Conservation (phyloP, 345 rosid genomes). For the Passiflora organensis region DNA sequence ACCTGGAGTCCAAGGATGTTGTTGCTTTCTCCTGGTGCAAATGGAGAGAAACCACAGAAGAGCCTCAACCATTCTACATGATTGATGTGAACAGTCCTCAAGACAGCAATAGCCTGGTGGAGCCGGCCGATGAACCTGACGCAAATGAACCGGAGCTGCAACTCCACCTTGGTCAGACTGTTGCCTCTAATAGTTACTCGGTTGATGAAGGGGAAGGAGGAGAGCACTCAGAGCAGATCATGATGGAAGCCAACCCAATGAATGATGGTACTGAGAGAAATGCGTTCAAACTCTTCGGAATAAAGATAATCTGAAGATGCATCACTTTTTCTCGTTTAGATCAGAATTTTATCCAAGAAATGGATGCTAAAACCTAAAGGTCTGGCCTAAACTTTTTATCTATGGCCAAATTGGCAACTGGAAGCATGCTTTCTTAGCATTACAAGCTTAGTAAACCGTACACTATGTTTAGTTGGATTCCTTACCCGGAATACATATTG, state of each 20-base stretch:
- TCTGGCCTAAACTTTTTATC: conserved; percentile 5
- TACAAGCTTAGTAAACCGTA: too few species aligned
- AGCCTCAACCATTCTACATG: conserved; percentile 26
- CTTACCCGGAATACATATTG: too few species aligned
- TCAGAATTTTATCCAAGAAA: neutral
- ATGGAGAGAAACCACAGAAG: conserved; percentile 4
- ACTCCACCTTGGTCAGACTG: conserved; percentile 4
- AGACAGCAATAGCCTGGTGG: neutral
- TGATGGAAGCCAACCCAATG: neutral
- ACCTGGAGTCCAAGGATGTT: conserved; percentile 47
- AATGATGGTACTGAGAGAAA: neutral
- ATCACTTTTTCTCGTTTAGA: neutral
- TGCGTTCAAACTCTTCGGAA: conserved; percentile 46
- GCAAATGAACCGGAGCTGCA: conserved; percentile 8
- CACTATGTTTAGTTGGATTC: too few species aligned
- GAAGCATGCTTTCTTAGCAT: neutral
- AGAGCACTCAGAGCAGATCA: too few species aligned
- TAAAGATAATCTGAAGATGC: conserved; percentile 18
- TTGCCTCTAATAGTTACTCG: neutral
- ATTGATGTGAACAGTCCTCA: conserved; percentile 27
- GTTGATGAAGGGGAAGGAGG: conserved; percentile 1
- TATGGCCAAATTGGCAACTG: neutral
- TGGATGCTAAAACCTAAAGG: neutral
- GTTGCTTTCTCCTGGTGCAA: conserved; percentile 46
- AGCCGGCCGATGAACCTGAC: neutral